Evolutionary conservation across 805 yeast species (phyloP), one percentile per base, ranked within the genome.

Genomic region (Scheffersomyces ergatensis): DNA sequence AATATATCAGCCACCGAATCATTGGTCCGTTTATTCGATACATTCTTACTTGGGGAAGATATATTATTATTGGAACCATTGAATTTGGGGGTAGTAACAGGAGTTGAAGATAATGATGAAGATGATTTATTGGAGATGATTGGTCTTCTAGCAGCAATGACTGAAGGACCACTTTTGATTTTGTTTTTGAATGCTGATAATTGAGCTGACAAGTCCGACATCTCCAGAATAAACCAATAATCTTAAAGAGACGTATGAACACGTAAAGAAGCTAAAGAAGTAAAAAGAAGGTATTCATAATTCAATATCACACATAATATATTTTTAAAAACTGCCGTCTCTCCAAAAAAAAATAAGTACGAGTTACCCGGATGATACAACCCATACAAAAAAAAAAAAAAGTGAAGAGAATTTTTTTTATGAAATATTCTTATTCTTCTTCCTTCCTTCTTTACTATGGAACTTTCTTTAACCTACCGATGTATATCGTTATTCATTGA

Each of bases 141-240:
- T 7, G 49, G 46, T 34, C 62, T 57, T 20, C 63, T 45, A 20
- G 68, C 61, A 33, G 57, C 64, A 2, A 65, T 47, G 5, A 69
- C 72, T 33, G 73, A 60, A 16, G 75, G 74, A 18, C 75, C 75
- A 47, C 65, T 67, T 47, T 67, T 61, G 55, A 70, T 67, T 44
- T 67, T 62, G 53, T 63, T 69, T 48, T 70, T 70, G 55, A 70
- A 70, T 15, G 76, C 76, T 20, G 74, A 67, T 34, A 70, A 50
- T 48, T 70, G 74, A 31, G 73, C 65, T 24, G 73, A 67, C 42
- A 70, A 59, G 47, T 68, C 74, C 5, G 65, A 58, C 63, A 57
- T 55, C 33, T 32, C 27, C 8, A 26, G 8, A 7, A 14, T 26
- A 26, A 26, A 9, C 8, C 13, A 21, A n/a, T n/a, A 7, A 21